phyloP scores from a whole-genome alignment of 306 rosid species.

The Cicer arietinum region DNA sequence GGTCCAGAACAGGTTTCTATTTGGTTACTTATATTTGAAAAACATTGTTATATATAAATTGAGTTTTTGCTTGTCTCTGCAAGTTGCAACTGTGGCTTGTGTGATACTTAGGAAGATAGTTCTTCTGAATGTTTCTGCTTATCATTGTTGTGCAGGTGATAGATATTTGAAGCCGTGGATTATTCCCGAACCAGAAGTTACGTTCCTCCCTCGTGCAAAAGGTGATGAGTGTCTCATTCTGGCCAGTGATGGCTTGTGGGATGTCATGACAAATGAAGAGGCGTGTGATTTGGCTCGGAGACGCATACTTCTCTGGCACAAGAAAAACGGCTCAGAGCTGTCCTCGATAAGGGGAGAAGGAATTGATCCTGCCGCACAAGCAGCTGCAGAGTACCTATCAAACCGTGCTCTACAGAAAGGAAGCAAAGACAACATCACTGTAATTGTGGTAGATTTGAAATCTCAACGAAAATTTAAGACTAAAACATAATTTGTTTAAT shows the following conservation, averaged over 20 bases:
- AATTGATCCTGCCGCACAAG: conserved; percentile 90
- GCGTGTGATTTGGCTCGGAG: conserved; percentile 81
- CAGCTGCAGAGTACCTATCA: conserved; percentile 83
- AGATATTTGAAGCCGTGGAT: conserved; percentile 75
- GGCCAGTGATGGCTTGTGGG: conserved; percentile 78
- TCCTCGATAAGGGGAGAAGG: conserved; percentile 67
- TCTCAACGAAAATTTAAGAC: conserved; percentile 83
- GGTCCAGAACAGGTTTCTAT: neutral
- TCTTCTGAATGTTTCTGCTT: conserved; percentile 18
- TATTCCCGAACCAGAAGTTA: conserved; percentile 92
- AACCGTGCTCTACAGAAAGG: conserved; percentile 67
- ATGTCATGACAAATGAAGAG: conserved; percentile 88
- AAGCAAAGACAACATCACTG: conserved; percentile 77
- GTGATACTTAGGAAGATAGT: neutral
- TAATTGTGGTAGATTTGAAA: conserved; percentile 86
- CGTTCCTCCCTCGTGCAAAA: conserved; percentile 74
- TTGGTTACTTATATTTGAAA: no score
- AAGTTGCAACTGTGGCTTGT: conserved; percentile 4
- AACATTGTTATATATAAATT: no score
- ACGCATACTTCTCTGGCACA: conserved; percentile 86
- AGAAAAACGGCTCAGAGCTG: conserved; percentile 67
- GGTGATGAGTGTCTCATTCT: conserved; percentile 78
- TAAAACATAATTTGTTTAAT: conserved; percentile 58
- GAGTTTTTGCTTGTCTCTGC: no score
- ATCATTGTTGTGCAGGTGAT: conserved; percentile 50